A percentile compares a stretch with the other conserved stretches of the same genome.
Evolutionary conservation across 257 asterid species (phyloP).

Genomic region (Solanum boliviense): DNA sequence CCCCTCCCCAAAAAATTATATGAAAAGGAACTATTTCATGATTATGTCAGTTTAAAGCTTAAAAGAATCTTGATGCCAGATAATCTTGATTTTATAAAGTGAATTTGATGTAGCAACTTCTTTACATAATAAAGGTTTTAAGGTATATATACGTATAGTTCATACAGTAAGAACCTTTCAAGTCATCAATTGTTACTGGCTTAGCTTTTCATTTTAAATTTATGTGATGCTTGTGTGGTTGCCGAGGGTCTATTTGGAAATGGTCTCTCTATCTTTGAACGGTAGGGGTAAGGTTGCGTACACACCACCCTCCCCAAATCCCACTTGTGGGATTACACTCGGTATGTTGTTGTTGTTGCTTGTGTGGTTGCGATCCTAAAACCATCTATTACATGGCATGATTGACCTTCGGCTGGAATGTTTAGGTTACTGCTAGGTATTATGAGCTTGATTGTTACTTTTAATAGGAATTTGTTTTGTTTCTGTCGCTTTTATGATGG

Average conservation of each 20-base stretch:
- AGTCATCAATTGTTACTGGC: not conserved
- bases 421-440: not conserved
- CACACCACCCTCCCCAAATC: not conserved
- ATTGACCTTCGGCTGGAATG: not conserved
- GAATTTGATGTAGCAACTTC: not conserved
- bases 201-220: not conserved
- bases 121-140: not conserved
- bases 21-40: not conserved
- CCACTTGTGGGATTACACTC: not conserved
- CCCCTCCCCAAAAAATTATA: not conserved
- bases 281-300: not conserved
- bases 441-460: not conserved
- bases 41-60: not conserved
- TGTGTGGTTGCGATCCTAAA: not conserved
- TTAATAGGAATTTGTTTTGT: not conserved
- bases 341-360: not conserved
- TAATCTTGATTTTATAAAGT: not conserved
- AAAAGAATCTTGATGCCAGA: not conserved
- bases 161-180: not conserved
- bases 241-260: not conserved
- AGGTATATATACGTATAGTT: not conserved
- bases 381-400: not conserved
- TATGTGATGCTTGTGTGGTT: not conserved
- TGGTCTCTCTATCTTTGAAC: not conserved
- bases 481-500: not conserved